Base-by-base conservation (phyloP, 768 basidiomycete species). In the Mrakia hoshinonis region DNA sequence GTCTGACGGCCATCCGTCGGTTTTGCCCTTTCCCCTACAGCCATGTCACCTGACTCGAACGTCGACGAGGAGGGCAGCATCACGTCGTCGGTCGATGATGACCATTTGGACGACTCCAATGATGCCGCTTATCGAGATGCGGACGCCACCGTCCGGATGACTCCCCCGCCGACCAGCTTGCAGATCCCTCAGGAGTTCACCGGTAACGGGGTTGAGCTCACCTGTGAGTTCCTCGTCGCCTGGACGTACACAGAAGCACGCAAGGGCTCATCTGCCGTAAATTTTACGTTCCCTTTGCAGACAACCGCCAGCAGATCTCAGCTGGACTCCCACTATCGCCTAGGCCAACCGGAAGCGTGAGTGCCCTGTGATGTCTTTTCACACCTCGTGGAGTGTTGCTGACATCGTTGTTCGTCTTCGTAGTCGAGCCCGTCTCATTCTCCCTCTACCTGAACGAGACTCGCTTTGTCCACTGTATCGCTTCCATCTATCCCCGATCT, bases 251-350 rank as follows among this genome's bases (percentile, higher is more conserved):
- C 7, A 7, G 52, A 31, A 31, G 26, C 13, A 29, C 26, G 18
- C 1, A 31, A 55, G 52, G 18, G n/a, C n/a, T n/a, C n/a, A n/a
- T n/a, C n/a, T n/a, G n/a, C n/a, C n/a, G n/a, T n/a, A n/a, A n/a
- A n/a, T n/a, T n/a, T n/a, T n/a, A n/a, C n/a, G n/a, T n/a, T n/a
- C n/a, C n/a, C n/a, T n/a, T n/a, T n/a, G n/a, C 36, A 61, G 58
- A 61, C 36, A 36, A 31, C 11, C 58, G 58, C 1, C 58, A 31
- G 18, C 31, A 31, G 26, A 34, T 22, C 29, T 36, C 58, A 22
- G 58, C 34, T 34, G 58, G 58, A 36, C 58, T 61, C 15, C 58
- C 58, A 36, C 58, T 61, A 13, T 61, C 58, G 15, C 58, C 58
- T 18, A 12, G 58, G 36, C 58, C 58, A n/a, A 36, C 31, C 22